Percentiles rank a stretch among this genome's conserved stretches.
Evolutionary conservation across 1,139 yeast species (phyloP).

Genomic region (Saccharomyces hybrid): DNA sequence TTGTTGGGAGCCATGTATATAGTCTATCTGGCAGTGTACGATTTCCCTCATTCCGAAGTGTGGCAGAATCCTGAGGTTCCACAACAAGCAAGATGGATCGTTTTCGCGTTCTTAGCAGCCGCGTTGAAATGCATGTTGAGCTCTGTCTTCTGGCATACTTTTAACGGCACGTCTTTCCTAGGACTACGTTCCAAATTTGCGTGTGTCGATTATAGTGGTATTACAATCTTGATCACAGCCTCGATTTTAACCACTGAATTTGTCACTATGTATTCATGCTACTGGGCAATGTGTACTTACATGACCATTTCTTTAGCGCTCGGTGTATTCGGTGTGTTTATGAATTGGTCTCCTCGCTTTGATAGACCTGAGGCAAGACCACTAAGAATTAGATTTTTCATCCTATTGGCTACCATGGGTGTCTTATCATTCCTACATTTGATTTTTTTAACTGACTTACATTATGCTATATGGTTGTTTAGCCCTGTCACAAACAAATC

Average conservation of each 20-base stretch:
- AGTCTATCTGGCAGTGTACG: slow-evolving; percentile 47
- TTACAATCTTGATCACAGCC: slow-evolving; percentile 83
- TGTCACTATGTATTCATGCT: slow-evolving; percentile 51
- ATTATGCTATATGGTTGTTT: slow-evolving; percentile 37
- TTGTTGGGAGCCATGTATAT: slow-evolving; percentile 57
- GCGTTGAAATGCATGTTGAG: slow-evolving; percentile 70
- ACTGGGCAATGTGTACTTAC: slow-evolving; percentile 35
- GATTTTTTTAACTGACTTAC: slow-evolving; percentile 49
- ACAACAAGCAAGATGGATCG: slow-evolving; percentile 38
- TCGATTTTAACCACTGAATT: slow-evolving; percentile 83
- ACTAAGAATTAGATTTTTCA: slow-evolving; percentile 73
- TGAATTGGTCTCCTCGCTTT: slow-evolving; percentile 88
- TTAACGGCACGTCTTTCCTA: slow-evolving; percentile 66
- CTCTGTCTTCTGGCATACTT: slow-evolving; percentile 89
- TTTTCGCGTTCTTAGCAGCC: slow-evolving; percentile 61
- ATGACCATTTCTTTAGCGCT: slow-evolving; percentile 55
- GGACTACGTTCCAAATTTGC: slow-evolving; percentile 67
- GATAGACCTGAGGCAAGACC: slow-evolving; percentile 81
- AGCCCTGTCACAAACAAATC: slow-evolving; percentile 26
- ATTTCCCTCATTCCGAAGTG: slow-evolving; percentile 52
- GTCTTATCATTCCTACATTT: slow-evolving; percentile 54
- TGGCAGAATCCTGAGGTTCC: slow-evolving; percentile 33
- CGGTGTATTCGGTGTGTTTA: slow-evolving; percentile 63
- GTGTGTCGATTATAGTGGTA: slow-evolving; percentile 93
- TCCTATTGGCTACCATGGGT: slow-evolving; percentile 74